A percentile compares a stretch with the other conserved stretches of the same genome.
Evolutionary conservation across 2,329 filamentous ascomycete species (phyloP).

Genomic region (Thermoascus crustaceus): DNA sequence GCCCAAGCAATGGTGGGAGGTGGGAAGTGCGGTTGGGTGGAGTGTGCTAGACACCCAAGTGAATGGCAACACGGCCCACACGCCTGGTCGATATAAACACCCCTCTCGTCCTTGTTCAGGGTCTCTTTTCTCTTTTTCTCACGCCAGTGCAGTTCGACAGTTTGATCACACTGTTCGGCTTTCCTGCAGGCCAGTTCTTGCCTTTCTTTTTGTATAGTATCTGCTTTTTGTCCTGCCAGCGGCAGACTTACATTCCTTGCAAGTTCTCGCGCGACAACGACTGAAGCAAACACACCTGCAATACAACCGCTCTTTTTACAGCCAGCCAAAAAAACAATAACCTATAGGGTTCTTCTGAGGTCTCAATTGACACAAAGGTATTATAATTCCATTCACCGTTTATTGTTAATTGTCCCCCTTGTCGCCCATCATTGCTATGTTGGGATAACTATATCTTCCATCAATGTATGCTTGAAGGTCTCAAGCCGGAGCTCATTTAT

Average conservation of each 20-base stretch:
- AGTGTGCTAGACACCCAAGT: conserved; percentile 4
- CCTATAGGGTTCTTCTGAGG: conserved; percentile 5
- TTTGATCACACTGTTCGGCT: conserved; percentile 20
- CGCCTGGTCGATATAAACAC: neutral
- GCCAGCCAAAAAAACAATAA: conserved; percentile 1
- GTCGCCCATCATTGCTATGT: too few relatives aligned
- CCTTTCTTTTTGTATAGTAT: conserved; percentile 21
- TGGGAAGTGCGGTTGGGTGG: too few relatives aligned
- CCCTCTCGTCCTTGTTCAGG: conserved; percentile 5
- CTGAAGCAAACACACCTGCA: neutral
- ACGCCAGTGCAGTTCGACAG: conserved; percentile 18
- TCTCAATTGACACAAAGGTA: conserved; percentile 18
- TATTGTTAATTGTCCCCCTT: too few relatives aligned
- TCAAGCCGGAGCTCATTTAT: too few relatives aligned
- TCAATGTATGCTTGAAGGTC: too few relatives aligned
- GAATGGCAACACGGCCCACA: too few relatives aligned
- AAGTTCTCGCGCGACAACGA: conserved; percentile 3
- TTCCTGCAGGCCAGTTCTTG: conserved; percentile 28
- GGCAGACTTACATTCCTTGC: conserved; percentile 25
- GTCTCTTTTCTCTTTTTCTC: conserved; percentile 11
- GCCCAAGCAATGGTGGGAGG: too few relatives aligned
- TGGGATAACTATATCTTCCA: too few relatives aligned
- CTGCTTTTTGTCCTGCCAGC: conserved; percentile 21
- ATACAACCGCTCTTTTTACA: conserved; percentile 9
- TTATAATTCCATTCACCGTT: too few relatives aligned